Evolutionary conservation across 805 yeast species (phyloP).

Genomic region (Zygosaccharomyces lentus): DNA sequence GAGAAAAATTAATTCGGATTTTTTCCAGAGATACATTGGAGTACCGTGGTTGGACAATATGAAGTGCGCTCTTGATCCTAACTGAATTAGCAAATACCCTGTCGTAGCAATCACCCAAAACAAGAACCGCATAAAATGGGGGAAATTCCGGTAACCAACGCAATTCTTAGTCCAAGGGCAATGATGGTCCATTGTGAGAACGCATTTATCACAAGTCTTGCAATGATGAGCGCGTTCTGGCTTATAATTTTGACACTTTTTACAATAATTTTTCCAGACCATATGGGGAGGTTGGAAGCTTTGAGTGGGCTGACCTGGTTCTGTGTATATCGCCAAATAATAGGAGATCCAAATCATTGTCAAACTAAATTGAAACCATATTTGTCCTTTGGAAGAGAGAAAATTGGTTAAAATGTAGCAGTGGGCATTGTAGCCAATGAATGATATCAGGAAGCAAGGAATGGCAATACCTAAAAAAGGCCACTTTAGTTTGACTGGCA

Average conservation of each 20-base stretch:
- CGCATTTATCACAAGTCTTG: conserved; percentile 65
- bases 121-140: conserved; percentile 76
- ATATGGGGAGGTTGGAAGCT: conserved; percentile 41
- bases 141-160: conserved; percentile 73
- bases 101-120: conserved; percentile 58
- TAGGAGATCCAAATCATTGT: conserved; percentile 73
- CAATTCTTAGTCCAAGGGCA: conserved; percentile 93
- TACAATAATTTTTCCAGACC: conserved; percentile 62
- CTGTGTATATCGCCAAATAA: conserved; percentile 54
- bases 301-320: conserved; percentile 67
- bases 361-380: conserved; percentile 45
- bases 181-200: conserved; percentile 91
- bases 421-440: conserved; percentile 61
- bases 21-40: conserved; percentile 55
- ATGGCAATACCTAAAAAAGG: conserved; percentile 52
- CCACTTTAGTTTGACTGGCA: conserved; percentile 42
- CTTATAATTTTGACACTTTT: conserved; percentile 65
- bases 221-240: conserved; percentile 89
- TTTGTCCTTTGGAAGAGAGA: conserved; percentile 39
- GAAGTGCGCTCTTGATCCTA: conserved; percentile 38
- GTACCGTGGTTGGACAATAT: conserved; percentile 47
- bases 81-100: conserved; percentile 42
- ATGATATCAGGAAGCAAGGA: conserved; percentile 57
- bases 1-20: conserved; percentile 50
- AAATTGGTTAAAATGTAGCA: conserved; percentile 48